Evolutionary conservation across 129 eudicot genomes (phyloP).

Genomic region (Pulicaria dysenterica): DNA sequence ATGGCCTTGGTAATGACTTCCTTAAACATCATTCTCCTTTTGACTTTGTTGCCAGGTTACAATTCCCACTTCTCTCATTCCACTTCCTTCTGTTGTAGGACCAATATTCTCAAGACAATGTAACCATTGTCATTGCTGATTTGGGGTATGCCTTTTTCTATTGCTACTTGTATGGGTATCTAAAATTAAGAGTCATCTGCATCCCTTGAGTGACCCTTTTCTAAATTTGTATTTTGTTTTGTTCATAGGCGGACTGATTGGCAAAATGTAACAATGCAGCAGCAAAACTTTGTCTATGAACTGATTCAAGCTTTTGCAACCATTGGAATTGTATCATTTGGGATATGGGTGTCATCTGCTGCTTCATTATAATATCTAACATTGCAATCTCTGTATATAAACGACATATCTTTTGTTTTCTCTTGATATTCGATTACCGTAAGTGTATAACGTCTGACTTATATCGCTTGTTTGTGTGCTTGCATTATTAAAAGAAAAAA

Average conservation of each 20-base stretch:
- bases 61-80: constrained; percentile 9
- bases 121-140: constrained; percentile 89
- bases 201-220: neutral
- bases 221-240: neutral
- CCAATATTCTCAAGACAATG: constrained; percentile 82
- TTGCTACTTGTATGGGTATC: neutral
- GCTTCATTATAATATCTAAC: constrained; percentile 41
- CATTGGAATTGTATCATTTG: constrained; percentile 68
- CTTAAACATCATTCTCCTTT: constrained; percentile 3
- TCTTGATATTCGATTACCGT: constrained; percentile 29
- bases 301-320: constrained; percentile 91
- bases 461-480: constrained; percentile 19
- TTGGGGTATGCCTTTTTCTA: constrained; percentile 64
- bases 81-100: constrained; percentile 47
- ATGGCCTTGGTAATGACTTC: constrained; percentile 69
- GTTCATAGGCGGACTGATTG: constrained; percentile 79
- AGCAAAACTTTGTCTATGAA: constrained; percentile 62
- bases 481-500: neutral
- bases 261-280: constrained; percentile 60
- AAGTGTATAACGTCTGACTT: constrained; percentile 28
- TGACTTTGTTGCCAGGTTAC: constrained; percentile 1
- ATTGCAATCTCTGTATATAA: constrained; percentile 50
- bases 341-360: constrained; percentile 81
- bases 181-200: neutral
- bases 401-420: constrained; percentile 16